A percentile compares a stretch with the other conserved stretches of the same genome.
phyloP scores from a whole-genome alignment of 495 filamentous ascomycete genomes.

The Viridothelium virens region DNA sequence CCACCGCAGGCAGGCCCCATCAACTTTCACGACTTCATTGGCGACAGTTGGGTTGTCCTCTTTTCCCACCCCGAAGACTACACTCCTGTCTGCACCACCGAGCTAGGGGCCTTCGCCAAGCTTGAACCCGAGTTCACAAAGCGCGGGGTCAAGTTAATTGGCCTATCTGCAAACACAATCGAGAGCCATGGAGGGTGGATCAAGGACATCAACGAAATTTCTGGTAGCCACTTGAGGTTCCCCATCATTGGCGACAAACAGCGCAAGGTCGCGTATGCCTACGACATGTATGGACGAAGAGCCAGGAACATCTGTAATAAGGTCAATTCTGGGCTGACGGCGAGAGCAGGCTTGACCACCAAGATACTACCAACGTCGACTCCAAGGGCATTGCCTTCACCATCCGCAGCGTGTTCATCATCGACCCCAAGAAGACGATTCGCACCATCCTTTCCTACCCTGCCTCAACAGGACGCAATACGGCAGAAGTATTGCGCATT shows the following conservation, averaged over 20 bases:
- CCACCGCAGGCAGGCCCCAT: slow-evolving; percentile 55
- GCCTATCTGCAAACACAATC: slow-evolving; percentile 76
- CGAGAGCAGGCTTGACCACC: slow-evolving; percentile 65
- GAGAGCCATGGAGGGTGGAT: slow-evolving; percentile 66
- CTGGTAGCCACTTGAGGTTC: slow-evolving; percentile 71
- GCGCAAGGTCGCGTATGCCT: slow-evolving; percentile 80
- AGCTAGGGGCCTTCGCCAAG: slow-evolving; percentile 94
- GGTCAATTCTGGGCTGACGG: slow-evolving; percentile 11
- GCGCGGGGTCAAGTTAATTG: slow-evolving; percentile 91
- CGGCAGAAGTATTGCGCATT: slow-evolving; percentile 89
- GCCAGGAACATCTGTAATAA: not conserved
- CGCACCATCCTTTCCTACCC: slow-evolving; percentile 94
- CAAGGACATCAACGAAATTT: slow-evolving; percentile 93
- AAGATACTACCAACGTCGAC: slow-evolving; percentile 81
- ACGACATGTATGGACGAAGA: slow-evolving; percentile 76
- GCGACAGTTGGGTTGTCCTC: slow-evolving; percentile 86
- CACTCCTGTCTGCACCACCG: slow-evolving; percentile 92
- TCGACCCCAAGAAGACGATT: slow-evolving; percentile 97
- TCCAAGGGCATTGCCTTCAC: slow-evolving; percentile 95
- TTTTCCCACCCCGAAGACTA: slow-evolving; percentile 89
- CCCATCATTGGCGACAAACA: slow-evolving; percentile 98
- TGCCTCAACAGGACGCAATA: slow-evolving; percentile 93
- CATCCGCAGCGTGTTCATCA: slow-evolving; percentile 97
- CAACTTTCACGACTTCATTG: slow-evolving; percentile 96
- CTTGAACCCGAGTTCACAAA: slow-evolving; percentile 94